phyloP scores from a whole-genome alignment of 1,139 yeast species.

The Blastobotrys apis region DNA sequence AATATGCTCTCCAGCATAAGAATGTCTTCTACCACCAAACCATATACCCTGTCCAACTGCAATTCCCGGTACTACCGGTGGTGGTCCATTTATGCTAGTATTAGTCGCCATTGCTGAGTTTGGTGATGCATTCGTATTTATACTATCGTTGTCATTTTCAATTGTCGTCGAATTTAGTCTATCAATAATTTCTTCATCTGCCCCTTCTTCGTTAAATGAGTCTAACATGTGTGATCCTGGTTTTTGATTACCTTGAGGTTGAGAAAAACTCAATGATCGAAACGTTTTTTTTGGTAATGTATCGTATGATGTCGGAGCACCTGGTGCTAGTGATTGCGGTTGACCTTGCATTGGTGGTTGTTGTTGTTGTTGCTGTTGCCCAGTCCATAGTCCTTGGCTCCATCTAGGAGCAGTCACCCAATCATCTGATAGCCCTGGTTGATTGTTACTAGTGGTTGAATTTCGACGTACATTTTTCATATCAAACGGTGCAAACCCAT shows the following conservation, averaged over 20 bases:
- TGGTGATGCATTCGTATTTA: background rate
- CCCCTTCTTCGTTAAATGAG: slow-evolving; percentile 22
- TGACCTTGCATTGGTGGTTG: too few species aligned
- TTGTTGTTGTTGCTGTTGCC: background rate
- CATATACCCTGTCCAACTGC: slow-evolving; percentile 9
- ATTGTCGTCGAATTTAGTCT: slow-evolving; percentile 14
- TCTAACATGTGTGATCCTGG: slow-evolving; percentile 21
- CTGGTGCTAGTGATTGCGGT: too few species aligned
- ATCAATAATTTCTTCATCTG: slow-evolving; percentile 14
- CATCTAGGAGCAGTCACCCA: slow-evolving; percentile 11
- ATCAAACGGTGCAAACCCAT: slow-evolving; percentile 11
- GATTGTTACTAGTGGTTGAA: background rate
- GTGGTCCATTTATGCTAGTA: too few species aligned
- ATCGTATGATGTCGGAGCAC: slow-evolving; percentile 1
- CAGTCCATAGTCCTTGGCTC: slow-evolving; percentile 12
- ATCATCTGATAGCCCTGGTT: slow-evolving; percentile 1
- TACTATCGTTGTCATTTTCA: slow-evolving; percentile 1
- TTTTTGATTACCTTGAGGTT: slow-evolving; percentile 5
- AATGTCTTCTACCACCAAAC: slow-evolving; percentile 24
- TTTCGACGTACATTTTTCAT: background rate
- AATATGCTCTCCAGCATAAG: slow-evolving; percentile 26
- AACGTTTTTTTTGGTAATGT: slow-evolving; percentile 18
- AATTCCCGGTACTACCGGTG: slow-evolving; percentile 7
- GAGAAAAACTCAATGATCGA: slow-evolving; percentile 24
- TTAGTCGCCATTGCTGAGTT: too few species aligned